Percentiles rank a stretch among this genome's conserved stretches.
phyloP scores from a whole-genome alignment of 2,329 filamentous ascomycete species.

The Alternaria hordeiaustralica region DNA sequence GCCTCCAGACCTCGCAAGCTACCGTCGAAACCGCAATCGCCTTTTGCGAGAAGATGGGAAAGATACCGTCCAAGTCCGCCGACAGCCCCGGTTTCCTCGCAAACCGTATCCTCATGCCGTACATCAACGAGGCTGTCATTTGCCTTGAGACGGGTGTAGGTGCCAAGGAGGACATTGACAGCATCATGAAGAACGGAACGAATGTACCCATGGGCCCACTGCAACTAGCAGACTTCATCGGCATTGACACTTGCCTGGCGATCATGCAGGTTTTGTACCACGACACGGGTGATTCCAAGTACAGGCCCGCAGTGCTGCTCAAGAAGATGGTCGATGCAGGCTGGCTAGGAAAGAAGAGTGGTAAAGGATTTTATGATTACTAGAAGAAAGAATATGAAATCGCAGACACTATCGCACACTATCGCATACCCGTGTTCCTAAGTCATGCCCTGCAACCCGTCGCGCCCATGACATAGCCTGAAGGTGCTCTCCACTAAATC shows the following conservation, averaged over 20 bases:
- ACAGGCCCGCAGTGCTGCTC: constrained; percentile 84
- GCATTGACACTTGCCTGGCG: constrained; percentile 90
- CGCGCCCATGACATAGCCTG: not conserved
- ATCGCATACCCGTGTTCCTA: no score
- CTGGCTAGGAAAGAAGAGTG: constrained; percentile 96
- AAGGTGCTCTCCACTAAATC: not conserved
- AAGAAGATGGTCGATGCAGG: constrained; percentile 97
- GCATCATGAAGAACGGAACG: constrained; percentile 99
- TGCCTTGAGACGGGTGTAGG: constrained; percentile 95
- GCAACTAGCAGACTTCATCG: constrained; percentile 94
- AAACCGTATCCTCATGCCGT: constrained; percentile 97
- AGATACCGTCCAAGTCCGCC: constrained; percentile 84
- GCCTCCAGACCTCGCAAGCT: constrained; percentile 83
- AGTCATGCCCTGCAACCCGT: not conserved
- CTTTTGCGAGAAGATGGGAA: constrained; percentile 92
- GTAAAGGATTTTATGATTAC: constrained; percentile 95
- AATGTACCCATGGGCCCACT: constrained; percentile 98
- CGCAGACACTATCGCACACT: no score
- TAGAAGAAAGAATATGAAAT: not conserved
- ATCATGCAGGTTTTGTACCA: constrained; percentile 96
- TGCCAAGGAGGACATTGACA: constrained; percentile 87
- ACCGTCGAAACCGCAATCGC: constrained; percentile 83
- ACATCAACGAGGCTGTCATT: constrained; percentile 97
- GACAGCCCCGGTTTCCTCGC: constrained; percentile 94
- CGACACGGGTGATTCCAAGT: constrained; percentile 95